Evolutionary conservation across 2,329 filamentous ascomycete species (phyloP).

Genomic region (Mycosphaerelloides madeirae): DNA sequence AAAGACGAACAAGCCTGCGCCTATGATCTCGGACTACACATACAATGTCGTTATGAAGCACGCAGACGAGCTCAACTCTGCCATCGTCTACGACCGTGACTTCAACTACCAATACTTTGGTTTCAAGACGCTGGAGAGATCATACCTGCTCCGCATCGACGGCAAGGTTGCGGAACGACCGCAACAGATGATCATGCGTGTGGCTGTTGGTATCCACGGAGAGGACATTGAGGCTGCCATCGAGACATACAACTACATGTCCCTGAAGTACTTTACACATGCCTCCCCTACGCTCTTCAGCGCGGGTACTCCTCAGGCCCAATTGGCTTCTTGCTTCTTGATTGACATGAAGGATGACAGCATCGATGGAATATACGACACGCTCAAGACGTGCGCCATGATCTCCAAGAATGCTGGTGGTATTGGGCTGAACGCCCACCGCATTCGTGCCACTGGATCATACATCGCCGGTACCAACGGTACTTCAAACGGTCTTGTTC

Average conservation of each 20-base stretch:
- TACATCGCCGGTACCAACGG: conserved; percentile 98
- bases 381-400: conserved; percentile 97
- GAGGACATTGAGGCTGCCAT: conserved; percentile 91
- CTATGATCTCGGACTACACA: conserved; percentile 90
- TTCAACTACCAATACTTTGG: conserved; percentile 99
- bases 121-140: conserved; percentile 98
- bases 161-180: conserved; percentile 95
- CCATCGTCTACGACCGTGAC: conserved; percentile 97
- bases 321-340: conserved; percentile 96
- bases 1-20: conserved; percentile 74
- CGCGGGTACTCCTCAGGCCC: conserved; percentile 87
- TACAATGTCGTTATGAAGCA: conserved; percentile 94
- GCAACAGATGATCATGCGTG: conserved; percentile 99
- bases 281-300: conserved; percentile 98
- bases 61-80: conserved; percentile 94
- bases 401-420: conserved; percentile 99
- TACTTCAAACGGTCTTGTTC: conserved; percentile 93
- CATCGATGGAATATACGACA: conserved; percentile 99
- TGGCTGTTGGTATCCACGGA: conserved; percentile 93
- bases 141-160: conserved; percentile 91
- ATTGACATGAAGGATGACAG: conserved; percentile 99
- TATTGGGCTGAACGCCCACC: conserved; percentile 93
- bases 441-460: conserved; percentile 93
- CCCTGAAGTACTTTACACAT: conserved; percentile 96
- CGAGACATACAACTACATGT: conserved; percentile 99